phyloP scores from a whole-genome alignment of 1,284 basidiomycete species.

The Trichosporon coremiiforme region DNA sequence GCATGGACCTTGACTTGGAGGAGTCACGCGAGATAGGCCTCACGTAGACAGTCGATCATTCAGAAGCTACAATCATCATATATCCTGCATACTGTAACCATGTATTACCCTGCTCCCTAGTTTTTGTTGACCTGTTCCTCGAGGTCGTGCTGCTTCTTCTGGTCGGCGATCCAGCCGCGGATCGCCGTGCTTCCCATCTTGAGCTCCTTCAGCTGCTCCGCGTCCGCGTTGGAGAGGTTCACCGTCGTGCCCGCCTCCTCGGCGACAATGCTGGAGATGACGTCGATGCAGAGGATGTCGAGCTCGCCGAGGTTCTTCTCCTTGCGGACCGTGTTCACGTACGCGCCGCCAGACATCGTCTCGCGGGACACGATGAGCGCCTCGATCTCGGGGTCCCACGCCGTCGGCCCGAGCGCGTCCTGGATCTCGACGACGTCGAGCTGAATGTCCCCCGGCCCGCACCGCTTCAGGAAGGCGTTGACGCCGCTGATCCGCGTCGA shows the following conservation, averaged over 20 bases:
- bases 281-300: slow-evolving; percentile 76
- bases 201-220: slow-evolving; percentile 67
- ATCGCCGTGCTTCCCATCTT: slow-evolving; percentile 93
- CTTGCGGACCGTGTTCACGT: slow-evolving; percentile 40
- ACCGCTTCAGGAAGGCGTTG: slow-evolving; percentile 63
- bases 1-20: slow-evolving; percentile 33
- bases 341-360: slow-evolving; percentile 71
- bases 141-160: slow-evolving; percentile 14
- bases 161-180: slow-evolving; percentile 68
- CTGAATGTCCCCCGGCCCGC: slow-evolving; percentile 23
- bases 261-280: slow-evolving; percentile 67
- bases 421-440: slow-evolving; percentile 67
- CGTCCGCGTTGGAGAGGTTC: slow-evolving; percentile 57
- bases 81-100: slow-evolving; percentile 29
- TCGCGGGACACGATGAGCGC: slow-evolving; percentile 84
- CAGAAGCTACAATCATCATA: not conserved
- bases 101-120: slow-evolving; percentile 26
- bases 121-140: not conserved
- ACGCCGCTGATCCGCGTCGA: slow-evolving; percentile 63
- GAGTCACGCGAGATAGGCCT: slow-evolving; percentile 36
- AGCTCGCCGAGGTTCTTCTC: slow-evolving; percentile 62
- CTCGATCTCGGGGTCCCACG: slow-evolving; percentile 77
- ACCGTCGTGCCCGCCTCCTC: slow-evolving; percentile 28
- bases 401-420: slow-evolving; percentile 87
- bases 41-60: slow-evolving; percentile 8